These are phyloP conservation scores for Lepraria neglecta DNA, from an alignment of 495 filamentous ascomycete species.

Conservation along the genomic window DNA sequence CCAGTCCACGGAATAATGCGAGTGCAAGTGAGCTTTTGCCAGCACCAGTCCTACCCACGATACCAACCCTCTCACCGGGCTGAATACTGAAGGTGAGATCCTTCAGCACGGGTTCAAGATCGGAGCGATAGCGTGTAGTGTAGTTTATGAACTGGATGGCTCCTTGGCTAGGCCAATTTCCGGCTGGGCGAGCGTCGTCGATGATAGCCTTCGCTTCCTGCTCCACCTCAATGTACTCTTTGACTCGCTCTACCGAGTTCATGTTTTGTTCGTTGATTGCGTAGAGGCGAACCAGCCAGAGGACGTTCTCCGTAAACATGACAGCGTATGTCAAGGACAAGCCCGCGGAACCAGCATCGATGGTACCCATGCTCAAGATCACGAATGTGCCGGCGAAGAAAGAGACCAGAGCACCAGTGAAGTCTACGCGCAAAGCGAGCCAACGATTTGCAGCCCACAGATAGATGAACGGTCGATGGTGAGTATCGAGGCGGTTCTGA, in stretches of 20 bases:
- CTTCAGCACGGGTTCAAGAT: conserved; percentile 79
- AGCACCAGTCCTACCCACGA: conserved; percentile 93
- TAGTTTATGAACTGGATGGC: conserved; percentile 83
- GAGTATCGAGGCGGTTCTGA: conserved; percentile 77
- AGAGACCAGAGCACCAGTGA: conserved; percentile 82
- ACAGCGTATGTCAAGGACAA: conserved; percentile 97
- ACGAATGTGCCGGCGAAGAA: conserved; percentile 95
- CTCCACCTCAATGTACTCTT: conserved; percentile 94
- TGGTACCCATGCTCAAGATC: conserved; percentile 70
- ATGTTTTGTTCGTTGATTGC: conserved; percentile 96
- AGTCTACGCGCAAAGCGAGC: conserved; percentile 89
- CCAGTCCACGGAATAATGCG: conserved; percentile 93
- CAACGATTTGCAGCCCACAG: conserved; percentile 97
- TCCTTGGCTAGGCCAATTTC: conserved; percentile 80
- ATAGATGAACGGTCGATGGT: conserved; percentile 90
- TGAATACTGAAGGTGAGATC: conserved; percentile 80
- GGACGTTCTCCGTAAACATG: conserved; percentile 91
- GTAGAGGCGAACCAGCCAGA: conserved; percentile 97
- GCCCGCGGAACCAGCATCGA: conserved; percentile 91
- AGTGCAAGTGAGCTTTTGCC: conserved; percentile 95
- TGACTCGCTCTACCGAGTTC: conserved; percentile 98
- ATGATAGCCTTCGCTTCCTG: conserved; percentile 81
- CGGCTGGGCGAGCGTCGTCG: conserved; percentile 66
- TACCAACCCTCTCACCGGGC: conserved; percentile 87
- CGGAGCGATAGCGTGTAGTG: conserved; percentile 78